Base-by-base conservation (phyloP, 1,284 basidiomycete species). In the Rhodotorula sp. region DNA sequence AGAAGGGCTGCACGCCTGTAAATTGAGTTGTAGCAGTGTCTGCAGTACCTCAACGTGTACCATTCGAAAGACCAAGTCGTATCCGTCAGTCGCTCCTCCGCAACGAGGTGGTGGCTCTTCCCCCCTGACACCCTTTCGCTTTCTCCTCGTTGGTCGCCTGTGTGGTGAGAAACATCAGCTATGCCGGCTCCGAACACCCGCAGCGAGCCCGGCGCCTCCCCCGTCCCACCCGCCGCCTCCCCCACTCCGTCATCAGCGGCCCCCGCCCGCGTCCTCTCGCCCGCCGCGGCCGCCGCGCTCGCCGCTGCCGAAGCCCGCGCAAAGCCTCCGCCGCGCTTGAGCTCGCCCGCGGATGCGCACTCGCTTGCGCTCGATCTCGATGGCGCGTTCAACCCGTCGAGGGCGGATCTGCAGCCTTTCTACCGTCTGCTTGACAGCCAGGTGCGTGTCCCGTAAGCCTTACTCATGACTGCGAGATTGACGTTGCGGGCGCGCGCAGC, bases 331-430 rank as follows among this genome's bases (percentile, higher is more conserved):
- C 53, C 44, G 27, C 34, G n/a, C 22, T n/a, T 32, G 22, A 51
- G 55, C 32, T 62, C 44, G 1, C 29, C n/a, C 9, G 53, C 53
- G 15, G 53, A 61, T 7, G 53, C 66, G 29, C 66, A 67, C 53
- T 37, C 51, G 34, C 27, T 32, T 3, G 13, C 21, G 29, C 60
- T 67, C 29, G 54, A 55, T 29, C 17, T 19, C 21, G 54, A 57
- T 10, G 37, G 36, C 17, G 63, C 63, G 22, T 76, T 76, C 61
- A 61, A 68, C 29, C 72, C 74, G 4, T 50, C 51, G 1, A 34
- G 67, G 8, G 17, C 17, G 2, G 74, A 76, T 34, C 54, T 70
- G 50, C 54, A 73, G 21, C 65, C 70, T 5, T 76, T 71, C 41
- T 64, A 64, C 19, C 29, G 67, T 1, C 22, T 74, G 2, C 54